These are phyloP conservation scores for Orbilia blumenaviensis DNA, from an alignment of 2,329 filamentous ascomycete genomes.

Conservation along the genomic window DNA sequence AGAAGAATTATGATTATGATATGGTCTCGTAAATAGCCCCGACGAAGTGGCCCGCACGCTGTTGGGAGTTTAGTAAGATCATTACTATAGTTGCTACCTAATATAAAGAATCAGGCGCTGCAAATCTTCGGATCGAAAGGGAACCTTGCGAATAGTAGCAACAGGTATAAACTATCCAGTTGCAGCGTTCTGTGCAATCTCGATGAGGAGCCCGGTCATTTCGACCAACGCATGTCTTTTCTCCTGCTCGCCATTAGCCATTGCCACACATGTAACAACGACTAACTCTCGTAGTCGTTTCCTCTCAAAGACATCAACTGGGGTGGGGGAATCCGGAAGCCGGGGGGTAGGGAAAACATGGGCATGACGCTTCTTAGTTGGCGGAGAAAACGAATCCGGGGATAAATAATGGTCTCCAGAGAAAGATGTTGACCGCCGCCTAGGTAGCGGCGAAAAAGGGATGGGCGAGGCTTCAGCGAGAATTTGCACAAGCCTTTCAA, in stretches of 20 bases:
- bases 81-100: no score
- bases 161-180: not conserved
- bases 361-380: conserved; percentile 30
- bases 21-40: no score
- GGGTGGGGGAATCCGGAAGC: conserved; percentile 9
- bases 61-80: no score
- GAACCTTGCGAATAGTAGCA: not conserved
- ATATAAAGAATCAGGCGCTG: no score
- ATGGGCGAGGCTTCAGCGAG: conserved; percentile 23
- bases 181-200: conserved; percentile 34
- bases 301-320: conserved; percentile 37
- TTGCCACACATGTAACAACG: conserved; percentile 39
- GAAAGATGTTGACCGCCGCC: conserved; percentile 20
- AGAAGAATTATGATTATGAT: no score
- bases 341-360: conserved; percentile 50
- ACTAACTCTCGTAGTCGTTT: conserved; percentile 32
- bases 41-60: no score
- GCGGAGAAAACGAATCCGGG: conserved; percentile 16
- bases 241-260: conserved; percentile 46
- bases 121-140: no score
- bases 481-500: conserved; percentile 35
- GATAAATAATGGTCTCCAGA: conserved; percentile 27
- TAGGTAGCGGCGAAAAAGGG: conserved; percentile 16
- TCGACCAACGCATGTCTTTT: conserved; percentile 30
- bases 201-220: not conserved